Evolutionary conservation across 805 yeast genomes (phyloP).

Genomic region (Cyberlindnera japonica): DNA sequence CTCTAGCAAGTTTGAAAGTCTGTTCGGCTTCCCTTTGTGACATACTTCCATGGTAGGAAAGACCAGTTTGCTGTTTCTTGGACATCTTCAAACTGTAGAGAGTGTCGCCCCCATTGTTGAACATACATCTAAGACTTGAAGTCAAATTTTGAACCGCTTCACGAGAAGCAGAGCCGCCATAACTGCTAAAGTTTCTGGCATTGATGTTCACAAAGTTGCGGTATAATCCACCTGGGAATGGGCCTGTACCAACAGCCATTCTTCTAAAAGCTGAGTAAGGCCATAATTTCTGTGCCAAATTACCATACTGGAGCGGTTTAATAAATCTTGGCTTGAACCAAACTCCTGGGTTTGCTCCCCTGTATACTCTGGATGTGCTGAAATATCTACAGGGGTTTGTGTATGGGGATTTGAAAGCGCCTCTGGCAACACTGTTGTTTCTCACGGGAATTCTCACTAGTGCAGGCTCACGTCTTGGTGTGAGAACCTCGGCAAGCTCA

Average conservation of each 20-base stretch:
- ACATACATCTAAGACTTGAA: slow-evolving; percentile 39
- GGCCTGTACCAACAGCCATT: slow-evolving; percentile 20
- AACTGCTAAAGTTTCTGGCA: slow-evolving; percentile 37
- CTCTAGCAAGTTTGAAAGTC: slow-evolving; percentile 33
- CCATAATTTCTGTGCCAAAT: slow-evolving; percentile 20
- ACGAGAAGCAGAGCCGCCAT: slow-evolving; percentile 38
- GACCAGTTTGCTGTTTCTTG: slow-evolving; percentile 8
- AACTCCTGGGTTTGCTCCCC: slow-evolving; percentile 9
- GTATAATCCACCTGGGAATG: slow-evolving; percentile 32
- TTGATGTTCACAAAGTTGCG: slow-evolving; percentile 34
- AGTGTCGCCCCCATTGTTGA: slow-evolving; percentile 32
- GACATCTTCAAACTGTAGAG: slow-evolving; percentile 19
- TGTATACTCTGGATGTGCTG: slow-evolving; percentile 15
- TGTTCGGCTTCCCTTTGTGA: slow-evolving; percentile 29
- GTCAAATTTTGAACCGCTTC: slow-evolving; percentile 61
- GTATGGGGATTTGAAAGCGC: slow-evolving; percentile 18
- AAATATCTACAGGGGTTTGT: slow-evolving; percentile 26
- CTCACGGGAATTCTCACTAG: slow-evolving; percentile 41
- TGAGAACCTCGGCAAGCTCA: slow-evolving; percentile 36
- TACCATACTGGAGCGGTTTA: background rate
- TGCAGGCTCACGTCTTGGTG: slow-evolving; percentile 33
- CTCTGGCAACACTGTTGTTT: slow-evolving; percentile 11
- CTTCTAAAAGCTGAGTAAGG: slow-evolving; percentile 26
- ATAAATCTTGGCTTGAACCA: slow-evolving; percentile 10
- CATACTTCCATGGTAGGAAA: slow-evolving; percentile 26